Evolutionary conservation across 2,329 filamentous ascomycete genomes (phyloP).

Genomic region (Fusarium sp.): DNA sequence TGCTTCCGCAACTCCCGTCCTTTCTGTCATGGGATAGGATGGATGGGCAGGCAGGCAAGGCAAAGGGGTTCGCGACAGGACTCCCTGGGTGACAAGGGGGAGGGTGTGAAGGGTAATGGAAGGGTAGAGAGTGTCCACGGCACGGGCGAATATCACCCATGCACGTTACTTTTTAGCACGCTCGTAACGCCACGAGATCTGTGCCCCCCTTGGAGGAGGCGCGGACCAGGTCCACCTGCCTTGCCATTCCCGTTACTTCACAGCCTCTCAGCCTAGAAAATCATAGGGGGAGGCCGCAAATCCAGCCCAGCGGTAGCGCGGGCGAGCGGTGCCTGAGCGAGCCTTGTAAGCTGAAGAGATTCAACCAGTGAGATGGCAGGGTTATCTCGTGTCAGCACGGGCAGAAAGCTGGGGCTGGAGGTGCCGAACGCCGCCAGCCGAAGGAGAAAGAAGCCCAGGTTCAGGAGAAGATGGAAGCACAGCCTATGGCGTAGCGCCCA

Average conservation of each 20-base stretch:
- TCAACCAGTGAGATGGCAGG: background rate
- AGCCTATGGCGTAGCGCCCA: conserved; percentile 8
- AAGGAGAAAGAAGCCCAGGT: background rate
- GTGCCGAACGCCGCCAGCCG: background rate
- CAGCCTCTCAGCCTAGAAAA: conserved; percentile 2
- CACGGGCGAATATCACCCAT: conserved; percentile 30
- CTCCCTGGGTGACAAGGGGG: conserved; percentile 36
- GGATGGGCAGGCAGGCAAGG: background rate
- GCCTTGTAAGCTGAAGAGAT: background rate
- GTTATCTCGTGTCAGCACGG: background rate
- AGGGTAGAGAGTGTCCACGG: conserved; percentile 23
- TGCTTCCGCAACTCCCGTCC: conserved; percentile 32
- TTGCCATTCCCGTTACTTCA: background rate
- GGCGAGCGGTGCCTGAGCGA: background rate
- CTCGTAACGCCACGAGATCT: conserved; percentile 39
- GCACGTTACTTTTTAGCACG: conserved; percentile 37
- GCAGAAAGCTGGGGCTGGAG: background rate
- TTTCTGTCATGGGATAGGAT: conserved; percentile 25
- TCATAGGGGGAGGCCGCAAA: conserved; percentile 9
- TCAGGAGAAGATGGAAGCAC: background rate
- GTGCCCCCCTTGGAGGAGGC: conserved; percentile 27
- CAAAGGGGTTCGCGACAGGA: conserved; percentile 34
- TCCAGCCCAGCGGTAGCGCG: conserved; percentile 22
- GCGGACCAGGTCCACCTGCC: background rate
- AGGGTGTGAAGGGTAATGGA: conserved; percentile 22